These are phyloP conservation scores for Thuja plicata DNA, from an alignment of 83 land plant species.

Conservation along the genomic window DNA sequence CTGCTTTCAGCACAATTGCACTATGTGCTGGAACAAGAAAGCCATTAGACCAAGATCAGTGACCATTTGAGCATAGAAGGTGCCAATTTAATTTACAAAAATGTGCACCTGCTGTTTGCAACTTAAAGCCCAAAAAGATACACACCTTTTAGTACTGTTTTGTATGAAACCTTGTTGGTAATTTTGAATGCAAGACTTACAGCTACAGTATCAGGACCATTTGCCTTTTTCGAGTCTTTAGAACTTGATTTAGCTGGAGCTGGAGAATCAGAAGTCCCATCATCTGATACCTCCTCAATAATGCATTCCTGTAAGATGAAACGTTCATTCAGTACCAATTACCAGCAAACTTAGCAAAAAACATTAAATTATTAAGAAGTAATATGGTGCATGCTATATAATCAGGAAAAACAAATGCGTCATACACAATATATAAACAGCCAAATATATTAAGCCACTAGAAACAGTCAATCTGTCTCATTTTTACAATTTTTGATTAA, in stretches of 20 bases:
- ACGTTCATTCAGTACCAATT: not conserved
- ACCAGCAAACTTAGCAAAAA: not conserved
- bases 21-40: conserved; percentile 66
- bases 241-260: conserved; percentile 49
- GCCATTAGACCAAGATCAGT: not conserved
- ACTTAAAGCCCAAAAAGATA: not conserved
- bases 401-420: not conserved
- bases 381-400: not conserved
- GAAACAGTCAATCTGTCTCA: too few relatives aligned
- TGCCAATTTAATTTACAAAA: not conserved
- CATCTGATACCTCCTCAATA: conserved; percentile 81
- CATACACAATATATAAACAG: not conserved
- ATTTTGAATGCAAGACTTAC: conserved; percentile 78
- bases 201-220: conserved; percentile 60
- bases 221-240: conserved; percentile 55
- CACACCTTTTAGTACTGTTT: conserved; percentile 92
- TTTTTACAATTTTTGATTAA: too few relatives aligned
- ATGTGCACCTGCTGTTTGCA: not conserved
- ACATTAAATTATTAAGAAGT: not conserved
- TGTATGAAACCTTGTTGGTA: conserved; percentile 83
- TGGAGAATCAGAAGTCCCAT: conserved; percentile 33
- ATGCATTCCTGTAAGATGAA: conserved; percentile 74
- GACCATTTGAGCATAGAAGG: not conserved
- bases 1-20: conserved; percentile 86
- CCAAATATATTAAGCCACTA: too few relatives aligned